Base-by-base conservation (phyloP, 805 yeast species). In the Sugiyamaella floridensis region DNA sequence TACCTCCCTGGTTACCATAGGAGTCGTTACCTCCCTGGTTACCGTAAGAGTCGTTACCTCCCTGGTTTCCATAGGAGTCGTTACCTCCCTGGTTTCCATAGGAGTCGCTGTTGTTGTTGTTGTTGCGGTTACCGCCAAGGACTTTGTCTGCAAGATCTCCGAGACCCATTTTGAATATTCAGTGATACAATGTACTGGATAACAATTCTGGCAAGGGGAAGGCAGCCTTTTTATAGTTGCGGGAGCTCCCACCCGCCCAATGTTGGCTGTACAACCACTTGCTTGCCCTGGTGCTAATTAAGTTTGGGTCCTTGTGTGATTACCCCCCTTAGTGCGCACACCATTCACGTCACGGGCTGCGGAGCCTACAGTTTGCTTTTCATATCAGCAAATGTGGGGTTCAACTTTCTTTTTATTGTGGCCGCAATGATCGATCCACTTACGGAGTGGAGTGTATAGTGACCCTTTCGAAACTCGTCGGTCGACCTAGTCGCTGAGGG, bases 41-140 rank as follows among this genome's bases (percentile, higher is more conserved):
- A 15, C 55, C 57, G 41, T 32, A 54, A 15, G 57, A 54, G 49
- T 48, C 51, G 47, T 32, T 20, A 50, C 44, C 46, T n/a, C 53
- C 52, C 19, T 29, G 19, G 8, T 22, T 22, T 22, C 57, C 52
- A 22, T 48, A 49, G 29, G 57, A 54, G 42, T 51, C 51, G 34
- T 48, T 20, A 51, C 34, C 41, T 10, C 49, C 51, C 15, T 32
- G 34, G 47, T 43, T 32, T 19, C 51, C 47, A 19, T 45, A 51
- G 2, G 57, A 54, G 45, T 51, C 54, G 48, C 34, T 29, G 34
- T 14, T 8, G 37, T 32, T 41, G 60, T 59, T 58, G 53, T 63
- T 58, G 55, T 60, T 52, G 55, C 59, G 55, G 43, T 49, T 58
- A 53, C 32, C 43, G 51, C 55, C 54, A 47, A 55, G 51, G 49